Evolutionary conservation across 768 basidiomycete genomes (phyloP).

Genomic region (Suillus decipiens): DNA sequence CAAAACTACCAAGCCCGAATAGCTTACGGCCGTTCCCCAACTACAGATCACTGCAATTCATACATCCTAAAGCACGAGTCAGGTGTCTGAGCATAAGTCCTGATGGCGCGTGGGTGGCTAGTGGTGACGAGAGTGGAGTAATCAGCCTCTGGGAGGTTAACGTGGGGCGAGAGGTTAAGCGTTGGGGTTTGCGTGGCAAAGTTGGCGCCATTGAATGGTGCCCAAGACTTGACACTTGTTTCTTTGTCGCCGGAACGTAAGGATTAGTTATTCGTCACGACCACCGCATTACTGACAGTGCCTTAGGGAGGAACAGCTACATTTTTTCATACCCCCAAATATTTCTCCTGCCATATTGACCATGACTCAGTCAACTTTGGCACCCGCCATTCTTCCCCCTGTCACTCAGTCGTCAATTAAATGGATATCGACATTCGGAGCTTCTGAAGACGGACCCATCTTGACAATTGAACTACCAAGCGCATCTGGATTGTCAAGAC

Average conservation of each 20-base stretch:
- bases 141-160: constrained; percentile 91
- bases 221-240: constrained; percentile 78
- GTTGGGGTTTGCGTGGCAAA: constrained; percentile 80
- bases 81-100: constrained; percentile 81
- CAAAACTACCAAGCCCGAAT: constrained; percentile 90
- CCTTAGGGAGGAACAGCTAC: constrained; percentile 74
- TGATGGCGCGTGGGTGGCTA: constrained; percentile 88
- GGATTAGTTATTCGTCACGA: constrained; percentile 34
- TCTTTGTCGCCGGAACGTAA: constrained; percentile 79
- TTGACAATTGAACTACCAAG: constrained; percentile 63
- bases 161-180: constrained; percentile 84
- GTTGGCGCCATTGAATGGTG: constrained; percentile 93
- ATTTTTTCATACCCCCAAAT: constrained; percentile 82
- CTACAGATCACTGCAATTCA: constrained; percentile 71
- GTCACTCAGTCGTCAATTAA: constrained; percentile 64
- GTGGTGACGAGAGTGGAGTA: constrained; percentile 86
- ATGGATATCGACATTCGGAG: constrained; percentile 58
- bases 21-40: constrained; percentile 94
- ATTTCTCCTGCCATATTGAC: constrained; percentile 57
- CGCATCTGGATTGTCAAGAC: constrained; percentile 70
- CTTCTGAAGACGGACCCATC: constrained; percentile 55
- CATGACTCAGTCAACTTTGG: constrained; percentile 62
- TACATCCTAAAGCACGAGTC: constrained; percentile 66
- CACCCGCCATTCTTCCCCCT: constrained; percentile 65
- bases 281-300: constrained; percentile 11